These are phyloP conservation scores for Saccharum hybrid DNA, from an alignment of 202 grass and related monocot genomes.

Conservation along the genomic window DNA sequence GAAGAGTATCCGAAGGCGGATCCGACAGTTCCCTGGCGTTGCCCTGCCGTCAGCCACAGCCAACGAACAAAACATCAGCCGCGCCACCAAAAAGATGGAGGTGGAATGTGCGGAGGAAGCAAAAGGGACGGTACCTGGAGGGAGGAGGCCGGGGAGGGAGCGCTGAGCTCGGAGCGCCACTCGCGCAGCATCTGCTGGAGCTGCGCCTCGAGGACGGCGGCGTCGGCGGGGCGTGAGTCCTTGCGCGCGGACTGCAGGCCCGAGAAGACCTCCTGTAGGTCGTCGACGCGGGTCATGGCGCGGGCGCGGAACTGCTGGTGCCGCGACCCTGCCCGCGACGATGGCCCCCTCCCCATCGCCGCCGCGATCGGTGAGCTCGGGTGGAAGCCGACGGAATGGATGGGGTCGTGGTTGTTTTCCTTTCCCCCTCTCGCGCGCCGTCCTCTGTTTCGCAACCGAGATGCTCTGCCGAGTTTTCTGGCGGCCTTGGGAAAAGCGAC, in stretches of 20 bases:
- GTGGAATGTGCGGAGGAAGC: not conserved
- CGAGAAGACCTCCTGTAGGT: constrained; percentile 92
- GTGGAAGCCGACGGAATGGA: not conserved
- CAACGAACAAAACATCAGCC: constrained; percentile 35
- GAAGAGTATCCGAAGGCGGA: constrained; percentile 68
- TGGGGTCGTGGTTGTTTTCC: not conserved
- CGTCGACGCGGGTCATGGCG: constrained; percentile 87
- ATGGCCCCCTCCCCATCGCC: constrained; percentile 75
- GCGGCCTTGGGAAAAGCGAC: constrained; percentile 45
- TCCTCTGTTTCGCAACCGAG: not conserved
- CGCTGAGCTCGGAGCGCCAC: constrained; percentile 96
- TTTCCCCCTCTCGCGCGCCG: not conserved
- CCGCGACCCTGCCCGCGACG: constrained; percentile 61
- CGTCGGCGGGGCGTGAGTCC: constrained; percentile 85
- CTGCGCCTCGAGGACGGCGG: constrained; percentile 85
- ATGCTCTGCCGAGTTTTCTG: constrained; percentile 20
- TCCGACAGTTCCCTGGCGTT: constrained; percentile 62
- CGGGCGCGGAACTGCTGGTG: constrained; percentile 85
- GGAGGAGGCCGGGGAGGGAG: constrained; percentile 76
- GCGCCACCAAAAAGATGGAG: not conserved
- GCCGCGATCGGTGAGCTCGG: not conserved
- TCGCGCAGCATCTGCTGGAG: constrained; percentile 96
- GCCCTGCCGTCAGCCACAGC: constrained; percentile 49
- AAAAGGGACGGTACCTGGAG: constrained; percentile 47
- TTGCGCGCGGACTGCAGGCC: constrained; percentile 90